Evolutionary conservation across 768 basidiomycete genomes (phyloP).

Genomic region (Sutorius australiensis): DNA sequence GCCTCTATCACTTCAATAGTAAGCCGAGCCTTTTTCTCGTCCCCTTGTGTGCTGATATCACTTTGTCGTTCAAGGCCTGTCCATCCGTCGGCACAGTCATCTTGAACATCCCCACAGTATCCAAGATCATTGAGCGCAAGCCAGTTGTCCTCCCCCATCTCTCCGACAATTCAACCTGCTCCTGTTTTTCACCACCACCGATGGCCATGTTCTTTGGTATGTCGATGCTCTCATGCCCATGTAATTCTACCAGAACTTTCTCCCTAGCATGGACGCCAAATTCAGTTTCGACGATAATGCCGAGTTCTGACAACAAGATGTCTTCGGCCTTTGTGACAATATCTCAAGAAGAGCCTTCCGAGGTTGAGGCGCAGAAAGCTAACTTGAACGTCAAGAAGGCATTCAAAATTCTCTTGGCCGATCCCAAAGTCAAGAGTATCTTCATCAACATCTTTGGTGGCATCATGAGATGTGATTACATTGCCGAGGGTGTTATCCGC

Average conservation of each 20-base stretch:
- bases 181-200: conserved; percentile 46
- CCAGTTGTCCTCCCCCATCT: conserved; percentile 53
- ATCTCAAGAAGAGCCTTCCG: conserved; percentile 93
- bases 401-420: conserved; percentile 88
- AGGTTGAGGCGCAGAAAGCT: conserved; percentile 96
- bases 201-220: conserved; percentile 91
- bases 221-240: conserved; percentile 18
- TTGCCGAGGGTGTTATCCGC: conserved; percentile 97
- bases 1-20: too few species aligned
- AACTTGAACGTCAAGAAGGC: conserved; percentile 99
- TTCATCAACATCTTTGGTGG: conserved; percentile 98
- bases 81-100: too few species aligned
- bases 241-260: background rate
- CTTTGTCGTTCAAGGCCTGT: too few species aligned
- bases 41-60: too few species aligned
- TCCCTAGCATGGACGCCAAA: conserved; percentile 94
- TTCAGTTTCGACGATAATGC: conserved; percentile 99
- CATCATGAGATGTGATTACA: conserved; percentile 99
- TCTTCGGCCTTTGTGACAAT: conserved; percentile 88
- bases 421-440: conserved; percentile 94
- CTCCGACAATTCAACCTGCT: conserved; percentile 43
- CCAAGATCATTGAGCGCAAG: too few species aligned
- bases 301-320: conserved; percentile 91
- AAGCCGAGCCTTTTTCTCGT: too few species aligned
- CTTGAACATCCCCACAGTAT: too few species aligned